phyloP scores from a whole-genome alignment of 257 asterid genomes.

The Nicotiana benthamiana region DNA sequence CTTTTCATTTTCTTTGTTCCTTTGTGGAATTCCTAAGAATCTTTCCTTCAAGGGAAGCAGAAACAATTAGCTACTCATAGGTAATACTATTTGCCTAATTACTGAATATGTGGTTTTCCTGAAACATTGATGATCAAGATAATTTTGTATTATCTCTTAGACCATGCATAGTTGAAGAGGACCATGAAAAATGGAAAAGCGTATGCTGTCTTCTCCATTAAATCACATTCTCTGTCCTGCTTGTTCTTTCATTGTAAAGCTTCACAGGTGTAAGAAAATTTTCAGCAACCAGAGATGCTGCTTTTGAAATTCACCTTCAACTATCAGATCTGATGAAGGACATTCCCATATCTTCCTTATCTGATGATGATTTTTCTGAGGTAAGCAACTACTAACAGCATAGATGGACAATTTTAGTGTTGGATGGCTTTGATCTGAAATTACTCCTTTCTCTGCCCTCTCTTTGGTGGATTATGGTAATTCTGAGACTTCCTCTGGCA shows the following conservation, averaged over 20 bases:
- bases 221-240: not conserved
- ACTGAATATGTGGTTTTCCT: not conserved
- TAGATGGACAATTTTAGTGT: not conserved
- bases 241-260: conserved; percentile 5
- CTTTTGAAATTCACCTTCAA: conserved; percentile 34
- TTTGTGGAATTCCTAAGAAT: not conserved
- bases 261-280: conserved; percentile 45
- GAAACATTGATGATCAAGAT: not conserved
- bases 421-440: not conserved
- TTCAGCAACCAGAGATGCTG: conserved; percentile 35
- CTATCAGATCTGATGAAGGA: conserved; percentile 52
- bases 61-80: not conserved
- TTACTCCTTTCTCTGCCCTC: not conserved
- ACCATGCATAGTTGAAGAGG: not conserved
- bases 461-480: conserved; percentile 1
- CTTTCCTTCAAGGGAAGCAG: not conserved
- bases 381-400: conserved; percentile 27
- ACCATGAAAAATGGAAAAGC: not conserved
- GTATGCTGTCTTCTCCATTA: not conserved
- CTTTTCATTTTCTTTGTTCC: not conserved
- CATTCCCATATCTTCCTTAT: conserved; percentile 41
- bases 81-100: not conserved
- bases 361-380: conserved; percentile 69
- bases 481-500: not conserved
- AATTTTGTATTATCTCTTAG: not conserved